Conservation (phyloP, 2,329 filamentous ascomycete genomes). For the Endoconidiophora laricicola region DNA sequence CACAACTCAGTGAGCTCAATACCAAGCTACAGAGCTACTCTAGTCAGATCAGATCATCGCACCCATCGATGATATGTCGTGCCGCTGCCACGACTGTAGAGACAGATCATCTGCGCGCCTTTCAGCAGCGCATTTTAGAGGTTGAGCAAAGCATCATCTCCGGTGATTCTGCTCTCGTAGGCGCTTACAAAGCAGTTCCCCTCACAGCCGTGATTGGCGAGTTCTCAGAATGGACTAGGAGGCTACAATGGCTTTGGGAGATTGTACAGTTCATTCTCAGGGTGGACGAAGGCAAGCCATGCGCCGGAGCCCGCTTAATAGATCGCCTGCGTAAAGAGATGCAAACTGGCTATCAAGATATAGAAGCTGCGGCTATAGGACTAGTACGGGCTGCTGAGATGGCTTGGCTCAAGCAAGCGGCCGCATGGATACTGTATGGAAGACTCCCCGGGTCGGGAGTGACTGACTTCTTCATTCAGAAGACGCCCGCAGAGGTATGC, state of each 20-base stretch:
- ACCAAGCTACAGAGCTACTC: conserved; percentile 51
- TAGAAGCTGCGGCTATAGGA: conserved; percentile 59
- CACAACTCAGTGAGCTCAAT: conserved; percentile 64
- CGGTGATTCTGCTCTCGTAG: conserved; percentile 63
- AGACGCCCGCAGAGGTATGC: conserved; percentile 18
- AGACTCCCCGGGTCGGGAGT: conserved; percentile 59
- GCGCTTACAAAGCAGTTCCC: conserved; percentile 85
- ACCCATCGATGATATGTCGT: conserved; percentile 50
- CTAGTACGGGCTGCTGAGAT: conserved; percentile 67
- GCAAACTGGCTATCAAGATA: conserved; percentile 75
- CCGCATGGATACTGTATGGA: conserved; percentile 83
- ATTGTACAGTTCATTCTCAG: conserved; percentile 26
- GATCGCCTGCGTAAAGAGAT: conserved; percentile 58
- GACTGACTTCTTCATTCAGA: conserved; percentile 57
- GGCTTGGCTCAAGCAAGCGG: conserved; percentile 80
- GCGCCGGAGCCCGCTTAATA: conserved; percentile 58
- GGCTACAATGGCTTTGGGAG: conserved; percentile 74
- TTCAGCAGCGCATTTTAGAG: conserved; percentile 69
- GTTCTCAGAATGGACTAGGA: conserved; percentile 73
- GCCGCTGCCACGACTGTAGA: conserved; percentile 68
- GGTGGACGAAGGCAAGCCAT: conserved; percentile 18
- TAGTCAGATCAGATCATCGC: conserved; percentile 28
- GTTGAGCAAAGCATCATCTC: conserved; percentile 66
- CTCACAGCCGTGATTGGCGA: conserved; percentile 69
- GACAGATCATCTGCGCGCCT: conserved; percentile 57